These are phyloP conservation scores for Chenopodium album DNA, from an alignment of 148 eudicot genomes.

Conservation along the genomic window DNA sequence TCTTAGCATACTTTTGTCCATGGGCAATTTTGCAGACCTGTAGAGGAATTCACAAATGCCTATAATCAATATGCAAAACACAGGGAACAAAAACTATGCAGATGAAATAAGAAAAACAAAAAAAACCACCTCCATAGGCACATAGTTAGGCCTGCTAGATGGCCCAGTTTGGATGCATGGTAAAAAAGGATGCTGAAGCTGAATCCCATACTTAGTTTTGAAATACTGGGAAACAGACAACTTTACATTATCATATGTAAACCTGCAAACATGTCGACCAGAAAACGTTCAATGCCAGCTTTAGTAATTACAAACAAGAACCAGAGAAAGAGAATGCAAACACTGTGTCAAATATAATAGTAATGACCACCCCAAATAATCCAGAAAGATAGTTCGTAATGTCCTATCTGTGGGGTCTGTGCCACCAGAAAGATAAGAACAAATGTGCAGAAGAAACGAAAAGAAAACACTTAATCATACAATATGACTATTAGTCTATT, in stretches of 20 bases:
- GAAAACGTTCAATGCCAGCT: not conserved
- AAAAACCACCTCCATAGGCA: slow-evolving; percentile 81
- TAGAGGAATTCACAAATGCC: not conserved
- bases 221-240: slow-evolving; percentile 61
- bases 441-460: not conserved
- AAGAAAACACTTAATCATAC: not conserved
- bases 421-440: not conserved
- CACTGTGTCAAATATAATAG: no score
- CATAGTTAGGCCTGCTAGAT: slow-evolving; percentile 42
- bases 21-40: slow-evolving; percentile 53
- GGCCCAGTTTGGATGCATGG: slow-evolving; percentile 73
- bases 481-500: no score
- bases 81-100: not conserved
- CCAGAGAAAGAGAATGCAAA: no score
- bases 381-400: no score
- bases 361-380: no score
- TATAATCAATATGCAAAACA: not conserved
- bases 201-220: slow-evolving; percentile 38
- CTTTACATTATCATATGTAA: slow-evolving; percentile 27
- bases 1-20: slow-evolving; percentile 64
- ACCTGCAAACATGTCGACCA: slow-evolving; percentile 36
- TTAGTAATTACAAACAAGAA: not conserved
- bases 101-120: not conserved
- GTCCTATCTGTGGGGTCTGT: no score
- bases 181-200: slow-evolving; percentile 36